Evolutionary conservation across 169 alveolate species (phyloP), one percentile per base, ranked within the genome.

Genomic region (Plasmodium blacklocki): DNA sequence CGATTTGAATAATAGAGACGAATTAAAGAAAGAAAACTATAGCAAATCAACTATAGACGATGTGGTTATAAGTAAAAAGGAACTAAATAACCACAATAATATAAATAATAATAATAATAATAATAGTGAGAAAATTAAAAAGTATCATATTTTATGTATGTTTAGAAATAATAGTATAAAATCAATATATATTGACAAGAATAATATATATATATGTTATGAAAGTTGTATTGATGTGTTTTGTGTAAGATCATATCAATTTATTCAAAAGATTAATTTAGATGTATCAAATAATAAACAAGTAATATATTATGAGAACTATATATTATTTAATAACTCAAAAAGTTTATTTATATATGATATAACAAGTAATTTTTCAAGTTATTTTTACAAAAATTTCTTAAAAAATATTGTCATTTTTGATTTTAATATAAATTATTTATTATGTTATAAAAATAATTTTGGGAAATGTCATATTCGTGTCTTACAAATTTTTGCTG

Each of bases 391-490:
- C 72, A 86, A 86, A 60, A 86, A 86, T 71, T 86, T 86, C 71
- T 86, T 86, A 86, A 86, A 86, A 86, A 86, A 86, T 71, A 63
- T 86, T 21, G 72, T 86, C 19, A 86, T 86, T 26, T 86, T 86
- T 72, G 92, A 86, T 54, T 86, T 86, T 54, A 86, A 86, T 60
- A 67, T 58, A 45, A 86, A 86, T 73, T 86, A 86, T 67, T 73
- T 86, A 26, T 71, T 86, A 52, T 86, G 92, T 56, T 86, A 86
- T 63, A 86, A 86, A 66, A 86, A 60, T 14, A 72, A 62, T 86
- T 86, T 86, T 74, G 92, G 92, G 18, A 86, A 86, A 86, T 86
- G 92, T 64, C 92, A 86, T 52, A 86, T 86, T 45, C 66, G 92
- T 11, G 92, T 86, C 73, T 21, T 86, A 70, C 74, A 86, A 50